These are phyloP conservation scores for Tritrichomonas foetus DNA, from an alignment of 208 protist genomes.

Conservation along the genomic window DNA sequence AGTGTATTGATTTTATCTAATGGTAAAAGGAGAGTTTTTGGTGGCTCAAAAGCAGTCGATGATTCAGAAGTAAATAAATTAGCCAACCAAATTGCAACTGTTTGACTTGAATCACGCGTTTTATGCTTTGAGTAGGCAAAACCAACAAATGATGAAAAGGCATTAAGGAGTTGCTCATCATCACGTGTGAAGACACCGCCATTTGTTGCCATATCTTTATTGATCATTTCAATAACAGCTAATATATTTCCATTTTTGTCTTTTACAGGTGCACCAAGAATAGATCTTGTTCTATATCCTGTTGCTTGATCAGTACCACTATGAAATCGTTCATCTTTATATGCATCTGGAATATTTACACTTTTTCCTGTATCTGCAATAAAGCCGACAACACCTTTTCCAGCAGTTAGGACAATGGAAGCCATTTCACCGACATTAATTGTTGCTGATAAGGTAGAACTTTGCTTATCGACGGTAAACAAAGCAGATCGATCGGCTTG, in stretches of 20 bases:
- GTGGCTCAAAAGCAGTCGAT: not conserved
- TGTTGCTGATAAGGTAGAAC: not conserved
- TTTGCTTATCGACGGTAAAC: not conserved
- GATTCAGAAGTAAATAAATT: not conserved
- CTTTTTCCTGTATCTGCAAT: constrained; percentile 50
- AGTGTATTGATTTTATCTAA: not conserved
- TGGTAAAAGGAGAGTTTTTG: not conserved
- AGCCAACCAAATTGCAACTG: not conserved
- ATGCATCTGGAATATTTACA: constrained; percentile 60
- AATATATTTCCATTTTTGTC: not conserved
- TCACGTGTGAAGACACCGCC: not conserved
- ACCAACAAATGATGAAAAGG: constrained; percentile 25
- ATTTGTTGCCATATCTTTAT: not conserved
- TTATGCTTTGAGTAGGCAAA: not conserved
- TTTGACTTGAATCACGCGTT: not conserved
- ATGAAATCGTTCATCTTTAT: constrained; percentile 58
- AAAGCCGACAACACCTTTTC: constrained; percentile 49
- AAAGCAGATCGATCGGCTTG: not conserved
- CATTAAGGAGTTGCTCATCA: not conserved
- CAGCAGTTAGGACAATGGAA: constrained; percentile 28
- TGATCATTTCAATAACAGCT: not conserved
- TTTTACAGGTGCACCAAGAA: constrained; percentile 61
- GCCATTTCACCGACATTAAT: not conserved
- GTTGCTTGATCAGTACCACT: constrained; percentile 53
- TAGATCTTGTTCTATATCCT: constrained; percentile 55